Evolutionary conservation across 116 monocot genomes (phyloP), one percentile per base, ranked within the genome.

Genomic region (Papilionanthe hybrid): DNA sequence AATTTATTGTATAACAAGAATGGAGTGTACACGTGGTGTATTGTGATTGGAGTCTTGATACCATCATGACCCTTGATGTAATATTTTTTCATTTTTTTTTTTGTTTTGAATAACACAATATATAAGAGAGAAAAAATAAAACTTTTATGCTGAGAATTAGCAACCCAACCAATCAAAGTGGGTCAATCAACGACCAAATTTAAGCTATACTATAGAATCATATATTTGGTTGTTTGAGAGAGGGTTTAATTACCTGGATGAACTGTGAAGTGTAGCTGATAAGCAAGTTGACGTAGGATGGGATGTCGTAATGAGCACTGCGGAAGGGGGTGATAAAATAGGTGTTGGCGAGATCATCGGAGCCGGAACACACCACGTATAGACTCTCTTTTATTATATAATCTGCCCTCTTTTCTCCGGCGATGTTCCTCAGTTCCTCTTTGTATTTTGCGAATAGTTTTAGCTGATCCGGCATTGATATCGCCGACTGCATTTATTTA

Each of bases 281-380:
- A 2, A 88, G 18, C 43, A 81, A 74, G 19, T 88, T 56, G 25
- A 85, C 75, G 53, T 88, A 88, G 28, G 88, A 83, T 2, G 79
- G 49, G 2, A 83, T 48, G 74, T 88, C 88, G 50, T 85, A 88
- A 18, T 78, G 49, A 0, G 69, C 11, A 22, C 41, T 73, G n/a
- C 88, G 79, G 17, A 85, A 85, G 19, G 85, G 85, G 23, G 83
- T 85, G 28, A 78, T 60, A 80, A 85, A 88, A 58, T 88, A 88
- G 5, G 85, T 85, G 78, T 85, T 88, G 7, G 83, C 85, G 41
- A 88, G 9, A 53, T 88, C 88, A n/a, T 85, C 78, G 41, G 85
- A 67, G 27, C 88, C 88, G 0, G 80, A 75, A 29, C 80, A 77
- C 43, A 85, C 72, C 9, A 85, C 6, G 72, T 78, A 88, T 19